phyloP scores from a whole-genome alignment of 2,329 filamentous ascomycete genomes.

The Chalaropsis ovoidea region DNA sequence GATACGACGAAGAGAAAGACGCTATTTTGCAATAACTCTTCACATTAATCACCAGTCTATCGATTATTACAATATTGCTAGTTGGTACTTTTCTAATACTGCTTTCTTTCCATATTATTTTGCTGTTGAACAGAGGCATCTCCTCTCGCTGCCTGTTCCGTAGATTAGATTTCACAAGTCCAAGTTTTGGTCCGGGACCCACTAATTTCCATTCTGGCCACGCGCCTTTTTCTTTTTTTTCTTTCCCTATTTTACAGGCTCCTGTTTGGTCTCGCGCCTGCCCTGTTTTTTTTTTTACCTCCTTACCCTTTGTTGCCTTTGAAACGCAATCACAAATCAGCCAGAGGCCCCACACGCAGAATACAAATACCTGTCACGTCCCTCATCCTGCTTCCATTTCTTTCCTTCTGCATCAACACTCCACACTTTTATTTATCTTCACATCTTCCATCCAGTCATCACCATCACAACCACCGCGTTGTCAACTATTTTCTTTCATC shows the following conservation, averaged over 20 bases:
- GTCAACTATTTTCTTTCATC: constrained; percentile 30
- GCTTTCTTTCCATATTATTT: not conserved
- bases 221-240: constrained; percentile 17
- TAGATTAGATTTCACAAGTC: not conserved
- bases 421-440: constrained; percentile 28
- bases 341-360: constrained; percentile 25
- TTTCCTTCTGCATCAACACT: constrained; percentile 37
- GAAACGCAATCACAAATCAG: constrained; percentile 27
- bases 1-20: too few species aligned
- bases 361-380: constrained; percentile 30
- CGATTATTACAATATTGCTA: too few species aligned
- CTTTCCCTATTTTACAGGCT: not conserved
- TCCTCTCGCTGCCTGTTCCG: not conserved
- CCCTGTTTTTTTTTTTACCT: not conserved
- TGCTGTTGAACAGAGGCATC: not conserved
- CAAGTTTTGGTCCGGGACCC: not conserved
- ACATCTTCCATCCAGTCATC: constrained; percentile 5
- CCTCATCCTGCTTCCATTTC: constrained; percentile 21
- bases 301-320: constrained; percentile 4
- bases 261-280: not conserved
- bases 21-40: too few species aligned
- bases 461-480: constrained; percentile 36
- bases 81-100: not conserved
- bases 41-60: too few species aligned
- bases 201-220: not conserved